Evolutionary conservation across 768 basidiomycete genomes (phyloP).

Genomic region (Phaeolepiota aurea): DNA sequence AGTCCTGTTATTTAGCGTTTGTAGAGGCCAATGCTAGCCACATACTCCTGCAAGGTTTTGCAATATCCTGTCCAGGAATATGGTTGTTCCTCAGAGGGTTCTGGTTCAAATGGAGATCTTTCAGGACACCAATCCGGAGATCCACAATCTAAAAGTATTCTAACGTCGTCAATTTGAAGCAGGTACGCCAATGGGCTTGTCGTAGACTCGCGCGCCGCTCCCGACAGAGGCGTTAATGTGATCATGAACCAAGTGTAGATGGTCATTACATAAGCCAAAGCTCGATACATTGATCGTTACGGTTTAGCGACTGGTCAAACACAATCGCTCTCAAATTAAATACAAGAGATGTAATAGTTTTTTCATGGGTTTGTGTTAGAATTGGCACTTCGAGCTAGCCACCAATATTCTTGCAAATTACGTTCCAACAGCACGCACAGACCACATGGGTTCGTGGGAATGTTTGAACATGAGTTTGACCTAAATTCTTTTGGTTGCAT

Average conservation of each 20-base stretch:
- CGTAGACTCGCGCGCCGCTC: slow-evolving; percentile 62
- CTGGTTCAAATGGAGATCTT: slow-evolving; percentile 22
- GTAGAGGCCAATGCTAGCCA: slow-evolving; percentile 18
- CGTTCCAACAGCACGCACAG: slow-evolving; percentile 29
- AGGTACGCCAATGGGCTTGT: slow-evolving; percentile 73
- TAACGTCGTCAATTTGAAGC: slow-evolving; percentile 89
- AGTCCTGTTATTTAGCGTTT: slow-evolving; percentile 44
- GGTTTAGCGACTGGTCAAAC: neutral
- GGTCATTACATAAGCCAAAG: slow-evolving; percentile 62
- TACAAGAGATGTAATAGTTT: neutral
- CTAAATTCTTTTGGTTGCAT: slow-evolving; percentile 31
- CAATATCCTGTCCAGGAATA: slow-evolving; percentile 62
- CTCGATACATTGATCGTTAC: slow-evolving; percentile 46
- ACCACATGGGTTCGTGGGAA: slow-evolving; percentile 37
- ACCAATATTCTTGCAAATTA: neutral
- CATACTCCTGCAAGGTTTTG: slow-evolving; percentile 57
- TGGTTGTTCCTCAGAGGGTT: slow-evolving; percentile 16
- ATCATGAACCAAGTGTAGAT: slow-evolving; percentile 50
- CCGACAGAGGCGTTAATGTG: slow-evolving; percentile 88
- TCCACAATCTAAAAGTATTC: slow-evolving; percentile 91
- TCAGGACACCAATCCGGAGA: slow-evolving; percentile 82
- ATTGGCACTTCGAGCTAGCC: too few species aligned
- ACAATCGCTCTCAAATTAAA: neutral
- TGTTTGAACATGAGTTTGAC: slow-evolving; percentile 18
- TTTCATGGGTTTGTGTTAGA: slow-evolving; percentile 2